Conservation (phyloP, 176 grass and related monocot genomes). For the Bonia amplexicaulis region DNA sequence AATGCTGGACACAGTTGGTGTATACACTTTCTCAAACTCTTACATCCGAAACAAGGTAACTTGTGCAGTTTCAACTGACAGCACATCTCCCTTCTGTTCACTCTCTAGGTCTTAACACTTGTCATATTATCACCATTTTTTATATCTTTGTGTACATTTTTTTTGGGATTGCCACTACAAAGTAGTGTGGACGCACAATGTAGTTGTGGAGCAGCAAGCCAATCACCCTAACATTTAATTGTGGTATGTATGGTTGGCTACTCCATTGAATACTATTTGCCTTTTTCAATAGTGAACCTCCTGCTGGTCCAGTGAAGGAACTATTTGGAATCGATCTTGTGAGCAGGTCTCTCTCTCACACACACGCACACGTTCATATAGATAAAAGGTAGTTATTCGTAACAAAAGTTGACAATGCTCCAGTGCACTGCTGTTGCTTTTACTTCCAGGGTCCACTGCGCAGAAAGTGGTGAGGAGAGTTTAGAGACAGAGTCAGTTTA, state of each 20-base stretch:
- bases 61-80: constrained; percentile 20
- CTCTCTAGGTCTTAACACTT: background rate
- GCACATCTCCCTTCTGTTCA: background rate
- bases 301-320: constrained; percentile 57
- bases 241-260: background rate
- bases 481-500: constrained; percentile 78
- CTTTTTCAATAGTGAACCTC: constrained; percentile 54
- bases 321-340: constrained; percentile 80
- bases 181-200: background rate
- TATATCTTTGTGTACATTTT: background rate
- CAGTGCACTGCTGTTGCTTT: background rate
- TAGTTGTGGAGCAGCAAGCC: background rate
- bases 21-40: constrained; percentile 98
- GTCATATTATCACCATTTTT: background rate
- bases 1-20: constrained; percentile 96
- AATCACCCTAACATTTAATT: background rate
- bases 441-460: constrained; percentile 81
- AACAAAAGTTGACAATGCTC: background rate
- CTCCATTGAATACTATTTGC: background rate
- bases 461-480: constrained; percentile 95
- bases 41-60: constrained; percentile 76
- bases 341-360: constrained; percentile 16
- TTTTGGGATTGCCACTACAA: background rate
- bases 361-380: too few species aligned
- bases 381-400: background rate